Evolutionary conservation across 2,329 filamentous ascomycete species (phyloP), one percentile per base, ranked within the genome.

Genomic region (Trichophaea hybrida): DNA sequence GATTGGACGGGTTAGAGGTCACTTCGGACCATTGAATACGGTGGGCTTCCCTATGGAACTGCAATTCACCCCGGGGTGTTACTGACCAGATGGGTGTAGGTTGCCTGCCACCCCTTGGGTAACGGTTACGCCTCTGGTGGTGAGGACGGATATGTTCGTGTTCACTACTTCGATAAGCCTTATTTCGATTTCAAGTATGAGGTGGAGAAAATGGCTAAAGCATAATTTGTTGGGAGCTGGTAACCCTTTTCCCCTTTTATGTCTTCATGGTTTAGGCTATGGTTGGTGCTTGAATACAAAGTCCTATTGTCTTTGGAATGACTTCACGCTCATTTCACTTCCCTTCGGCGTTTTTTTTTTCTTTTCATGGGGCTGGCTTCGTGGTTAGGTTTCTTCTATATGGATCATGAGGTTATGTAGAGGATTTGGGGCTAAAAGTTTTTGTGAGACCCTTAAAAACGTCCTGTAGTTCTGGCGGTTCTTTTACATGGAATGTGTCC

Each of bases 141-240:
- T 75, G 93, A 98, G 77, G 93, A 98, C 75, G 93, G 93, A 71
- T 98, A 98, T 76, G 91, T 98, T 66, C 87, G 93, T 71, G 85
- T 97, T 68, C 93, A 98, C 76, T 88, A 95, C 75, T 98, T 98
- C 75, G 93, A 98, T 77, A 94, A 94, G 80, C 82, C 85, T 64
- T 98, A 96, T 80, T 97, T 93, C 74, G 93, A 98, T 75, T 98
- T 98, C 77, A 82, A 86, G 78, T 98, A 95, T 74, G 93, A 98
- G 79, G 93, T 97, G 64, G 93, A 98, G 82, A 65, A 66, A 59
- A 69, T 68, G 63, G 50, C 50, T 31, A 53, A 53, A 32, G 50
- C n/a, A n/a, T 53, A 53, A 53, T 53, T 50, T 24, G 1, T 15
- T 43, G 38, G 24, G 24, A 24, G 24, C 24, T 24, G 24, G 24